These are phyloP conservation scores for Coemansia sp. DNA, from an alignment of 192 early-diverging fungal genomes.

Conservation along the genomic window DNA sequence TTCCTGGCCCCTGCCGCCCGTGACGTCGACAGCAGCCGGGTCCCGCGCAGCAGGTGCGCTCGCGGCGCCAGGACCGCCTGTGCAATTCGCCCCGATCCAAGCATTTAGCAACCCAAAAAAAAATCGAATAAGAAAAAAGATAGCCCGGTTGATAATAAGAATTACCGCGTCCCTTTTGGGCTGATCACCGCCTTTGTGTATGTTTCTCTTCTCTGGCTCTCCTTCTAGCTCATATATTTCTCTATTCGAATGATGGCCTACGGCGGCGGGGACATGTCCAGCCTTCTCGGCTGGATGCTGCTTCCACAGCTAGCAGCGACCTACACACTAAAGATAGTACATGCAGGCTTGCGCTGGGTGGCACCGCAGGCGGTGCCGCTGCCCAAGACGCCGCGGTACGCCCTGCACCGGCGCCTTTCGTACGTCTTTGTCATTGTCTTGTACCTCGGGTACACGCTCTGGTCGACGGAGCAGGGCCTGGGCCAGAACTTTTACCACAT, in stretches of 20 bases:
- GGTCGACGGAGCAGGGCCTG: conserved; percentile 24
- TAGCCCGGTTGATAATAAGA: too few species aligned
- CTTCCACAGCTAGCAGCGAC: conserved; percentile 32
- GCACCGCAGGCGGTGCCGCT: conserved; percentile 31
- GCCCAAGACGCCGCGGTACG: conserved; percentile 14
- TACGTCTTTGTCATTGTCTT: conserved; percentile 27
- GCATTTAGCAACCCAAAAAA: too few species aligned
- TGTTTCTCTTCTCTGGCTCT: background rate
- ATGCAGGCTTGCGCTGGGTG: conserved; percentile 23
- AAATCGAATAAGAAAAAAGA: too few species aligned
- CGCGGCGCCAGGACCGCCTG: too few species aligned
- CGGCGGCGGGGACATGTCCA: conserved; percentile 13
- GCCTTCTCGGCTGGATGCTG: conserved; percentile 37
- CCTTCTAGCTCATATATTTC: background rate
- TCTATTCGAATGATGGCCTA: background rate
- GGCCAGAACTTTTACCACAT: conserved; percentile 40
- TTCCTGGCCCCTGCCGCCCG: too few species aligned
- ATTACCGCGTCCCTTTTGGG: too few species aligned
- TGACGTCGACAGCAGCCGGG: too few species aligned
- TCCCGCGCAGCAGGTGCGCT: too few species aligned
- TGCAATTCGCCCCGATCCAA: too few species aligned
- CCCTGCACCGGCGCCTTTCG: conserved; percentile 29
- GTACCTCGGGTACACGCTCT: conserved; percentile 38
- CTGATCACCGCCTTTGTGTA: too few species aligned
- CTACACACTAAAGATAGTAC: conserved; percentile 14